Percentiles rank a stretch among this genome's conserved stretches.
Conservation (phyloP, 306 rosid species). For the Vigna hirtella region DNA sequence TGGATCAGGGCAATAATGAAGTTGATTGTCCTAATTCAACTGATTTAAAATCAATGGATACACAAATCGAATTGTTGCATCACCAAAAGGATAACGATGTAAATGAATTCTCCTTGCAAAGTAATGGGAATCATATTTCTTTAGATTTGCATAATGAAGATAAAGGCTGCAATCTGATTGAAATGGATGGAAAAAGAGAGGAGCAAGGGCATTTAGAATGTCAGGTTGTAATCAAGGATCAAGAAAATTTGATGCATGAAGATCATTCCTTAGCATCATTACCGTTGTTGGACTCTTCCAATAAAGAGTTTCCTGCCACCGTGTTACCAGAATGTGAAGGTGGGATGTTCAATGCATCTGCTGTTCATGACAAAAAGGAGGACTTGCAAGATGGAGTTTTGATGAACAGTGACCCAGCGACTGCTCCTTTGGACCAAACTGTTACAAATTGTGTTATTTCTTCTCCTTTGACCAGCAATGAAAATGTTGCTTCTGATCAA, state of each 20-base stretch:
- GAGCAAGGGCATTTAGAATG: constrained; percentile 49
- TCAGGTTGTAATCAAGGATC: constrained; percentile 44
- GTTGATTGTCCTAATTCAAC: constrained; percentile 58
- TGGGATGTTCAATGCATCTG: constrained; percentile 55
- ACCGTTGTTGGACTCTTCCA: constrained; percentile 36
- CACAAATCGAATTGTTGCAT: constrained; percentile 47
- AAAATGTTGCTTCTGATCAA: constrained; percentile 59
- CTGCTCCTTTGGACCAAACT: constrained; percentile 51
- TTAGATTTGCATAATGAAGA: constrained; percentile 52
- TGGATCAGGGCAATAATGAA: constrained; percentile 67
- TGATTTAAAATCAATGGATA: constrained; percentile 48
- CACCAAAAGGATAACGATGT: constrained; percentile 46
- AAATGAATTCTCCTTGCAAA: constrained; percentile 50
- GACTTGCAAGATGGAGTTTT: constrained; percentile 62
- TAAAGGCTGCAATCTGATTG: constrained; percentile 54
- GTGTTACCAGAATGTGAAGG: constrained; percentile 52
- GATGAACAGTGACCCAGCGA: constrained; percentile 56
- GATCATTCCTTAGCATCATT: constrained; percentile 47
- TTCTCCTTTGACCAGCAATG: constrained; percentile 51
- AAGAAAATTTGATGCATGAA: constrained; percentile 50
- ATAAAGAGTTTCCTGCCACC: constrained; percentile 41
- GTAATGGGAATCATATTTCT: constrained; percentile 46
- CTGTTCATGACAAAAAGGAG: constrained; percentile 62
- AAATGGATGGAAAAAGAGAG: constrained; percentile 54
- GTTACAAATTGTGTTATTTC: constrained; percentile 53